Percentiles rank a stretch among this genome's conserved stretches.
Conservation (phyloP, 495 filamentous ascomycete species). For the Lepraria neglecta region DNA sequence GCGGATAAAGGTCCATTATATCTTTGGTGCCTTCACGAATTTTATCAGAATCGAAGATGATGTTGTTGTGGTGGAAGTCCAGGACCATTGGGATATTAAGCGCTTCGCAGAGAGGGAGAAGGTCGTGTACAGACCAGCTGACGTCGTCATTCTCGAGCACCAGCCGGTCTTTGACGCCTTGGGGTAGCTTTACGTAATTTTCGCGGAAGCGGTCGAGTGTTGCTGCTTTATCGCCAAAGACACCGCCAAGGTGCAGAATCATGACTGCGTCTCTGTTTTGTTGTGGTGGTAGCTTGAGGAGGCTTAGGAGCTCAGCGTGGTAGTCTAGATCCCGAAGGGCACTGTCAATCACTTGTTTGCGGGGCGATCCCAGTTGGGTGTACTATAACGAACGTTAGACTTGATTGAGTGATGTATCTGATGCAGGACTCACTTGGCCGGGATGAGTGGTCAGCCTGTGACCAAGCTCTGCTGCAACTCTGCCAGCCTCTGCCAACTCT, state of each 20-base stretch:
- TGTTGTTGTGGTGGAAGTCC: conserved; percentile 95
- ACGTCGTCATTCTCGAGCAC: conserved; percentile 96
- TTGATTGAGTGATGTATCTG: background rate
- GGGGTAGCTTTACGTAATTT: conserved; percentile 62
- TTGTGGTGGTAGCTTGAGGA: conserved; percentile 73
- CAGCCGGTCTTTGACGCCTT: conserved; percentile 68
- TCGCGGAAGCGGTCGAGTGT: conserved; percentile 75
- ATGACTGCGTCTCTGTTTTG: conserved; percentile 84
- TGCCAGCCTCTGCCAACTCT: conserved; percentile 68
- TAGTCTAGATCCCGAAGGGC: conserved; percentile 81
- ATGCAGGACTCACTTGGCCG: conserved; percentile 51
- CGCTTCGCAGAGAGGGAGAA: conserved; percentile 87
- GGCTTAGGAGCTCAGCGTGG: conserved; percentile 75
- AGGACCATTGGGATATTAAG: conserved; percentile 88
- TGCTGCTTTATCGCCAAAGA: conserved; percentile 79
- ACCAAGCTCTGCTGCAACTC: conserved; percentile 68
- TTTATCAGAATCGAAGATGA: conserved; percentile 65
- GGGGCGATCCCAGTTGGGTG: conserved; percentile 81
- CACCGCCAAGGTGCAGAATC: conserved; percentile 91
- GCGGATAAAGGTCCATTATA: conserved; percentile 61
- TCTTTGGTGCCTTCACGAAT: conserved; percentile 83
- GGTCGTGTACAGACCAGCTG: conserved; percentile 80
- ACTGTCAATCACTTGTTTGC: conserved; percentile 63
- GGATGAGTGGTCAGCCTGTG: conserved; percentile 89
- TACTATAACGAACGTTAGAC: conserved; percentile 44